Evolutionary conservation across 345 rosid species (phyloP), one percentile per base, ranked within the genome.

Genomic region (Gossypium rotundifolium): DNA sequence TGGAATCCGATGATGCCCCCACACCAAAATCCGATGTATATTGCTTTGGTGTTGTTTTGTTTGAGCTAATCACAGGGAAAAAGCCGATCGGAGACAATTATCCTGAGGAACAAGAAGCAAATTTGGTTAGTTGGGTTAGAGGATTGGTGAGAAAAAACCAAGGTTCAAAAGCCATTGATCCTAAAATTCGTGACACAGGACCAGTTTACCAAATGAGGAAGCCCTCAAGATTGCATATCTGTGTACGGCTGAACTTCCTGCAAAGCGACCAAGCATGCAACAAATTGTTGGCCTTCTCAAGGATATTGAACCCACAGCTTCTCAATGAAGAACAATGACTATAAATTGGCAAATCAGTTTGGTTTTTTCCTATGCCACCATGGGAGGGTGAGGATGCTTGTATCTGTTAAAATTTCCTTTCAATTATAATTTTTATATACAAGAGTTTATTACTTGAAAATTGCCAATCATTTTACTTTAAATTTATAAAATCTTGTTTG

Each of bases 241-340:
- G 13, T 94, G 98, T 84, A 94, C 98, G 0, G 97, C 97, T 14
- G 96, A 90, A 38, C 86, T 88, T 74, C 97, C 97, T 2, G 84
- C 82, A 9, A 94, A 94, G 83, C 88, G 97, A 55, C 98, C 98
- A 16, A 94, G 90, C 81, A 94, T 90, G 91, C 97, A 94, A 66
- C 98, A 94, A 81, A 86, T 94, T 59, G 98, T 94, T 52, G 97
- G 98, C 63, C 94, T 94, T 74, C 97, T 94, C 74, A 94, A 94
- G 81, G 98, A 94, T 48, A 87, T 92, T n/a, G 93, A 94, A 80
- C 91, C 97, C 1, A 71, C 77, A 65, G 53, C 73, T 75, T 74
- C 76, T 65, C 83, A 81, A 62, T 84, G 87, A 84, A 68, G 51
- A 75, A 25, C 72, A 71, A 23, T 23, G 55, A 23, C 72, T 45